These are phyloP conservation scores for Claviceps spartinae DNA, from an alignment of 2,329 filamentous ascomycete species.

Conservation along the genomic window DNA sequence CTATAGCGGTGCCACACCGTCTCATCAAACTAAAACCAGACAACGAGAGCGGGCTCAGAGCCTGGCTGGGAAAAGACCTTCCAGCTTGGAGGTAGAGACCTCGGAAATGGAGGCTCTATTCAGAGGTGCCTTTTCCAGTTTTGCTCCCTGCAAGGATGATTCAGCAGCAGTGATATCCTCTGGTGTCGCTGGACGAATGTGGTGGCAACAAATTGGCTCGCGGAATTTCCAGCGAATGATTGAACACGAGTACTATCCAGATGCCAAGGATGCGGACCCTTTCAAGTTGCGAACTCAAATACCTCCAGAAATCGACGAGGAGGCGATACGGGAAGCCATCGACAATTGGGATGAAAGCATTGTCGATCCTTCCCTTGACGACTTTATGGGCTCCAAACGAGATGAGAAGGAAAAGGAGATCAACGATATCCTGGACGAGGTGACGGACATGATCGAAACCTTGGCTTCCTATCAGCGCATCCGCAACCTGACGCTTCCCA, in stretches of 20 bases:
- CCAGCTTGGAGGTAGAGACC: constrained; percentile 41
- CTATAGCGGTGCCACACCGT: constrained; percentile 49
- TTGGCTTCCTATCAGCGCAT: constrained; percentile 68
- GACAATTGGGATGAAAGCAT: constrained; percentile 44
- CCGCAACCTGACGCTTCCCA: constrained; percentile 56
- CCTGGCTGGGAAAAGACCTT: constrained; percentile 44
- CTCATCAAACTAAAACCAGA: constrained; percentile 42
- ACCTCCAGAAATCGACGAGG: constrained; percentile 33
- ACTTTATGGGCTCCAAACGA: constrained; percentile 36
- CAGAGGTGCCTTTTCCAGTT: constrained; percentile 64
- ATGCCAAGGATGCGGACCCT: constrained; percentile 23
- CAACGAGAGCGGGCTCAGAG: constrained; percentile 62
- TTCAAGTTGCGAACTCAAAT: constrained; percentile 18
- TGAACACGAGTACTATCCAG: constrained; percentile 35
- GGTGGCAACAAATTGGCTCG: constrained; percentile 62
- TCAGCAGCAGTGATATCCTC: constrained; percentile 56
- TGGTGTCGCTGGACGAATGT: constrained; percentile 52
- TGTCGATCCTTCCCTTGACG: constrained; percentile 44
- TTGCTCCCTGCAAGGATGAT: constrained; percentile 64
- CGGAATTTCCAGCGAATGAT: constrained; percentile 52
- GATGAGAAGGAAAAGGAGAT: constrained; percentile 51
- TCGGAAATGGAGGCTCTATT: constrained; percentile 63
- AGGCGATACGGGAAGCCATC: constrained; percentile 38
- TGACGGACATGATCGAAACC: constrained; percentile 64
- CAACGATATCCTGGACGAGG: constrained; percentile 58